Conservation (phyloP, 345 rosid species). For the Citrus cavaleriei region DNA sequence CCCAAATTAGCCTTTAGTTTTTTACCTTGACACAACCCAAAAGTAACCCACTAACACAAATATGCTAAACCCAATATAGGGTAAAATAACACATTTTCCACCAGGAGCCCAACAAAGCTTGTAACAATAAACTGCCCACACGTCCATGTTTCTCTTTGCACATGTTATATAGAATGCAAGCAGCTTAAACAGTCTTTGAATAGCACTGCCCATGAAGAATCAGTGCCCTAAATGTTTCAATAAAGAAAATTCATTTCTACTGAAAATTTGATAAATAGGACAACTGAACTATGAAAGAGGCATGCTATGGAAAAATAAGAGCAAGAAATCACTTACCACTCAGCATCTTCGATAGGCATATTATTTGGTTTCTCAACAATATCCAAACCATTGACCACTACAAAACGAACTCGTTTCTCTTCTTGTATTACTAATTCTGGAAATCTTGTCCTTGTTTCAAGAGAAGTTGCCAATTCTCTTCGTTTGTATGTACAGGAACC, state of each 20-base stretch:
- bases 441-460: constrained; percentile 84
- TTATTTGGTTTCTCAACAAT: constrained; percentile 75
- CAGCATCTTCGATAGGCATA: constrained; percentile 68
- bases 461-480: constrained; percentile 93
- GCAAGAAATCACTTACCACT: constrained; percentile 51
- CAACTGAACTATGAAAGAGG: background rate
- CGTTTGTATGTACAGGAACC: constrained; percentile 72
- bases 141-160: background rate
- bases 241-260: background rate
- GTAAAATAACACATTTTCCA: background rate
- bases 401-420: constrained; percentile 93
- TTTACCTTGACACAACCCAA: background rate
- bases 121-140: background rate
- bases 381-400: constrained; percentile 91
- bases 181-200: background rate
- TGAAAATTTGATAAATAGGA: background rate
- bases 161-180: background rate
- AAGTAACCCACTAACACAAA: background rate
- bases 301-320: background rate
- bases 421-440: constrained; percentile 96
- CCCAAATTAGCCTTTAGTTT: too few species aligned
- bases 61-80: background rate
- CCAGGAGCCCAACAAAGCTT: background rate
- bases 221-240: background rate
- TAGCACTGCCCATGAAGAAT: background rate